Percentiles rank a stretch among this genome's conserved stretches.
phyloP scores from a whole-genome alignment of 257 asterid genomes.

The Thymus quinquecostatus region DNA sequence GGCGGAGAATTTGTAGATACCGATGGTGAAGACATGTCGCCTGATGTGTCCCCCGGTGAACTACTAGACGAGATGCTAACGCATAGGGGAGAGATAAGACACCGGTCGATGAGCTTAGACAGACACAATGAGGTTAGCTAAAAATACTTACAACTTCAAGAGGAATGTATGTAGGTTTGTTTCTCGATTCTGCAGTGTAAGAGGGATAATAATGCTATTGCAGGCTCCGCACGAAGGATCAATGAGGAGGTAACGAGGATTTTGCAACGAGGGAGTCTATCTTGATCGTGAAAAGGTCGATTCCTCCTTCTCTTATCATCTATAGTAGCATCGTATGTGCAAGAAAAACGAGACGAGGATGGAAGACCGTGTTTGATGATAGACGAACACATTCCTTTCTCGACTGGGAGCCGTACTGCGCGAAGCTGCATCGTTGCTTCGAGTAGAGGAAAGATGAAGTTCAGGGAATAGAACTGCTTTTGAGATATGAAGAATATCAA shows the following conservation, averaged over 20 bases:
- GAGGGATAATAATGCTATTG: not conserved
- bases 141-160: not conserved
- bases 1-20: constrained; percentile 38
- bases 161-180: too few species aligned
- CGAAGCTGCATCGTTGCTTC: constrained; percentile 6
- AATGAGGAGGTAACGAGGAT: not conserved
- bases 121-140: constrained; percentile 30
- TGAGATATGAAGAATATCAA: not conserved
- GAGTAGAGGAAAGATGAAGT: not conserved
- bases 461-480: too few species aligned
- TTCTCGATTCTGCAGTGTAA: not conserved
- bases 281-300: not conserved
- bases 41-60: constrained; percentile 58
- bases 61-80: constrained; percentile 85
- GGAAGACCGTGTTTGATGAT: not conserved
- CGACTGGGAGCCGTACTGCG: not conserved
- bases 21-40: constrained; percentile 40
- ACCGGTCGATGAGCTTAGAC: constrained; percentile 57
- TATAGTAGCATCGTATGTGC: not conserved
- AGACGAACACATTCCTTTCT: not conserved
- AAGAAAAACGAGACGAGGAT: not conserved
- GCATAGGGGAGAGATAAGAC: constrained; percentile 76
- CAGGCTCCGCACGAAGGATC: constrained; percentile 33
- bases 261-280: not conserved
- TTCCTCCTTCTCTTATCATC: too few species aligned